Evolutionary conservation across 2,329 filamentous ascomycete species (phyloP), one percentile per base, ranked within the genome.

Genomic region (Cladosporium sphaerospermum): DNA sequence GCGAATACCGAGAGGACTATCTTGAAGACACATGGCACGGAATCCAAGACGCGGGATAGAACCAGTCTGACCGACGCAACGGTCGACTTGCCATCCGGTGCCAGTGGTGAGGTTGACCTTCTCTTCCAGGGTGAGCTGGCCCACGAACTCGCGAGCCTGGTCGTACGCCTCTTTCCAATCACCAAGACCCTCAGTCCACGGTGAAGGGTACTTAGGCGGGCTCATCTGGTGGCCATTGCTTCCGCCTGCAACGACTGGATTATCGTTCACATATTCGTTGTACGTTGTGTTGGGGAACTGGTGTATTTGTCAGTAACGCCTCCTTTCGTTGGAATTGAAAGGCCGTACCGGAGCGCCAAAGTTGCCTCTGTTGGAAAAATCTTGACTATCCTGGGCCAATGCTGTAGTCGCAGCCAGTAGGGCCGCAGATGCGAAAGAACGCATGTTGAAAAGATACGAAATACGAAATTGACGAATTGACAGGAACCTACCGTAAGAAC

Each of bases 1-100:
- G 49, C 90, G 86, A 53, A 96, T 75, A 56, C 90, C 91, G 1
- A 93, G 75, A 4, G 90, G 90, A 3, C 86, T 84, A 66, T 96
- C 91, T 64, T 96, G 89, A 75, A 93, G 74, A 69, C 91, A 96
- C 14, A 95, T 74, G 23, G 83, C 77, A 59, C 79, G 82, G 61
- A 90, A 79, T 9, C 84, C 84, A 6, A 90, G 72, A 36, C 85
- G 79, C n/a, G 86, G 86, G 37, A 90, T 77, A 5, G 85, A 75
- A 37, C 88, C 88, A 32, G 66, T 69, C 60, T 95, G 85, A 55
- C 90, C 90, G 11, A 95, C 89, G 62, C 89, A 93, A 57, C 79
- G 76, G 56, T 88, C 87, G 43, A 80, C 73, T 68, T 78, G 68
- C 65, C 66, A 60, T n/a, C 62, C 89, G 59, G 85, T 81, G 34